A percentile compares a stretch with the other conserved stretches of the same genome.
These are phyloP conservation scores for Coemansia sp. DNA, from an alignment of 192 early-diverging fungal species.

Conservation along the genomic window DNA sequence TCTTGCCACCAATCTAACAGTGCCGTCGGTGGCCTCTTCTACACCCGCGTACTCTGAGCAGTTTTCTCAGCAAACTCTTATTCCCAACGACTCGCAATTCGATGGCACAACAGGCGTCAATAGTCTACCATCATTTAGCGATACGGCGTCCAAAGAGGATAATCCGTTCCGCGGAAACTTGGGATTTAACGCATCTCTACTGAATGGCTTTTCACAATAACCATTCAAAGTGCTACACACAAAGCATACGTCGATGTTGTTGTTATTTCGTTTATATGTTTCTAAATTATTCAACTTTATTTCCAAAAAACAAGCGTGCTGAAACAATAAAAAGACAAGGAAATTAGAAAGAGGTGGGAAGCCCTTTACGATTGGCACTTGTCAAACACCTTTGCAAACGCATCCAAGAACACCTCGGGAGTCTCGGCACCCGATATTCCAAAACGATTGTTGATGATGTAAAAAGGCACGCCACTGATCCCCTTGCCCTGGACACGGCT, in stretches of 20 bases:
- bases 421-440: constrained; percentile 69
- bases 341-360: neutral
- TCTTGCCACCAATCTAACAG: neutral
- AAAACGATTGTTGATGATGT: constrained; percentile 62
- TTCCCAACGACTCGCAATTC: neutral
- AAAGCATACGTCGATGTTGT: neutral
- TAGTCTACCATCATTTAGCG: neutral
- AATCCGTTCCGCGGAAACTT: neutral
- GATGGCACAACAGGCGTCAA: neutral
- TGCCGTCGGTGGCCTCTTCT: neutral
- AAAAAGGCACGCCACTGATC: constrained; percentile 71
- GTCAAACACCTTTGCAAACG: constrained; percentile 56
- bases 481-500: constrained; percentile 44
- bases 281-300: neutral
- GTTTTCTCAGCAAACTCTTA: neutral
- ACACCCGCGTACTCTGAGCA: neutral
- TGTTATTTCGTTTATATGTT: neutral
- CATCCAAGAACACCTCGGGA: constrained; percentile 59
- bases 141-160: neutral
- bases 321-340: neutral
- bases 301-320: neutral
- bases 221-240: neutral
- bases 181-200: neutral
- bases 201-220: constrained; percentile 6
- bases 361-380: neutral